Conservation (phyloP, 257 asterid species). For the Lycium ferocissimum region DNA sequence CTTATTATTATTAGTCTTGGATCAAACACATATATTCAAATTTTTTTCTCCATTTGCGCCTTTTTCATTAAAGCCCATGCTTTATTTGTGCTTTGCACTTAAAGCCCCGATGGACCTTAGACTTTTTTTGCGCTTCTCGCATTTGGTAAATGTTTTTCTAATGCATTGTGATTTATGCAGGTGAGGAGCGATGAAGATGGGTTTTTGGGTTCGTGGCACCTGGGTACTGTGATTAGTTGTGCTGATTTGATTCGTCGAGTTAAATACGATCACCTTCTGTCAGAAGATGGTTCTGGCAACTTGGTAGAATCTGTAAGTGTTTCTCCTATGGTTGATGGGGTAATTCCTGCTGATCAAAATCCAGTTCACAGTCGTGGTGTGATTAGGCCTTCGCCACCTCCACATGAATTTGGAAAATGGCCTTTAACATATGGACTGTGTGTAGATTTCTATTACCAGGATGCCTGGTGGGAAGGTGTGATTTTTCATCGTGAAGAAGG, state of each 20-base stretch:
- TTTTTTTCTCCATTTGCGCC: no score
- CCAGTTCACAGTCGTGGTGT: constrained; percentile 49
- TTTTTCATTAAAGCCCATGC: no score
- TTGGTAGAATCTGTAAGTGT: constrained; percentile 58
- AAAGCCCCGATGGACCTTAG: no score
- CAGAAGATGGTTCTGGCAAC: constrained; percentile 50
- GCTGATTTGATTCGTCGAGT: constrained; percentile 49
- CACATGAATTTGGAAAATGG: constrained; percentile 34
- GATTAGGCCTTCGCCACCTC: constrained; percentile 75
- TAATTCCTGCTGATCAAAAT: constrained; percentile 15
- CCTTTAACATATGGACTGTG: constrained; percentile 71
- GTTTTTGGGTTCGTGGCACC: constrained; percentile 60
- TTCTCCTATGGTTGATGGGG: constrained; percentile 62
- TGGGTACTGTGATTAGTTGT: constrained; percentile 45
- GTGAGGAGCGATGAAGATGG: constrained; percentile 51
- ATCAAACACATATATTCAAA: no score
- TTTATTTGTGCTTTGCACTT: no score
- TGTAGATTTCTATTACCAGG: constrained; percentile 58
- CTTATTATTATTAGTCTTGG: no score
- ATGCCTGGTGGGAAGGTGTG: constrained; percentile 99
- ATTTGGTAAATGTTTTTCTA: neutral
- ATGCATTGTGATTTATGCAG: constrained; percentile 35
- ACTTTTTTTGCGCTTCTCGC: no score
- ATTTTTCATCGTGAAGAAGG: constrained; percentile 71
- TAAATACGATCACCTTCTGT: constrained; percentile 57